Percentiles rank a stretch among this genome's conserved stretches.
Conservation (phyloP, 225 moss, liverwort and hornwort genomes). For the Ulota crispa region DNA sequence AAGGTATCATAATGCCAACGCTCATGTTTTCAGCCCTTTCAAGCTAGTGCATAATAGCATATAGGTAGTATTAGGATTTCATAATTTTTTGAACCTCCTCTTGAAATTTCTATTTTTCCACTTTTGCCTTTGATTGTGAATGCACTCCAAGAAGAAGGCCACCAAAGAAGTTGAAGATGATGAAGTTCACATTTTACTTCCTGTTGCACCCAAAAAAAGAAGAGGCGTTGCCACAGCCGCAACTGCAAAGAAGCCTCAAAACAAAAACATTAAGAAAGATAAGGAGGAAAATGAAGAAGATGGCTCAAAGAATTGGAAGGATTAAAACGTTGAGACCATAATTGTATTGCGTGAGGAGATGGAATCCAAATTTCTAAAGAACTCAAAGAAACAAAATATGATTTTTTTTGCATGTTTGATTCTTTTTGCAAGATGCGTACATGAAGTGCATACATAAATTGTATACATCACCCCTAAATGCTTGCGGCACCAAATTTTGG, state of each 20-base stretch:
- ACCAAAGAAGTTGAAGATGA: not conserved
- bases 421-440: no score
- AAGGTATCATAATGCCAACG: no score
- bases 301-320: not conserved
- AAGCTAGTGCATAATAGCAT: no score
- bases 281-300: not conserved
- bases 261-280: not conserved
- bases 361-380: not conserved
- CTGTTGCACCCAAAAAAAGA: not conserved
- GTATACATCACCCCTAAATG: no score
- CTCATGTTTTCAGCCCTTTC: no score
- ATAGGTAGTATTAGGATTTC: no score
- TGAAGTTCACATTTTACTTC: not conserved
- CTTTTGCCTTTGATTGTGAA: not conserved
- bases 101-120: no score
- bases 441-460: not conserved
- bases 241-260: not conserved
- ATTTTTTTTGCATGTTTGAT: no score
- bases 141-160: not conserved
- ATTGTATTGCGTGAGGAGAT: not conserved
- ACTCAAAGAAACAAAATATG: not conserved
- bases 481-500: no score
- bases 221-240: not conserved
- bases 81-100: no score
- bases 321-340: not conserved